Evolutionary conservation across 2,329 filamentous ascomycete species (phyloP), one percentile per base, ranked within the genome.

Genomic region (Bipolaris gigantea): DNA sequence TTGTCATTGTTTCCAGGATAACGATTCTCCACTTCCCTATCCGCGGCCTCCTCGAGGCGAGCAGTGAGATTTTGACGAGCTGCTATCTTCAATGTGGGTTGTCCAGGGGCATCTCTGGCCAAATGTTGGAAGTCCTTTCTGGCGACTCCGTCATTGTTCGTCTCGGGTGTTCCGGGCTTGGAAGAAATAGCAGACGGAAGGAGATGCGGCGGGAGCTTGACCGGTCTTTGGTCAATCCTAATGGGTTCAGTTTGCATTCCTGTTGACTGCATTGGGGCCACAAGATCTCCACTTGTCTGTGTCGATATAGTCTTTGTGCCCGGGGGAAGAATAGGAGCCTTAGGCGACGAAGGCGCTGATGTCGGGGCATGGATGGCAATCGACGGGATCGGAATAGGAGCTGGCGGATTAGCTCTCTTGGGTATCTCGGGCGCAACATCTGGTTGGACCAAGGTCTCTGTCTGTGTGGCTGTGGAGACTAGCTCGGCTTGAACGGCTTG

Each of bases 201-300:
- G 32, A 96, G 81, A 68, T 94, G 89, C 1, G 85, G 79, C 13
- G 91, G 90, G 23, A 96, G 80, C 61, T 86, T 87, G 56, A 88
- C 84, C 40, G 90, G 78, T 56, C 92, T 85, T 76, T 85, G 85
- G 69, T 96, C 92, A 5, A 95, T 84, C 50, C 90, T 85, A 53
- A 97, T 97, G 55, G 90, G 89, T 63, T 97, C 92, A 0, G 94
- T 99, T 77, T 99, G 94, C 53, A 92, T 82, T 2, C 83, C 85
- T 41, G 76, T 80, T 51, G 81, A 87, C 36, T 76, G 78, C 61
- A 79, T 79, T 16, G 77, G 72, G 23, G 74, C 70, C 9, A 79
- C 65, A 33, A 79, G 66, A 10, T 80, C 73, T 44, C 85, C 78
- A 34, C 81, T 81, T 23, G 92, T 91, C 74, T 99, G 94, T 65